Evolutionary conservation across 2,329 filamentous ascomycete species (phyloP), one percentile per base, ranked within the genome.

Genomic region (Aureobasidium sp.): DNA sequence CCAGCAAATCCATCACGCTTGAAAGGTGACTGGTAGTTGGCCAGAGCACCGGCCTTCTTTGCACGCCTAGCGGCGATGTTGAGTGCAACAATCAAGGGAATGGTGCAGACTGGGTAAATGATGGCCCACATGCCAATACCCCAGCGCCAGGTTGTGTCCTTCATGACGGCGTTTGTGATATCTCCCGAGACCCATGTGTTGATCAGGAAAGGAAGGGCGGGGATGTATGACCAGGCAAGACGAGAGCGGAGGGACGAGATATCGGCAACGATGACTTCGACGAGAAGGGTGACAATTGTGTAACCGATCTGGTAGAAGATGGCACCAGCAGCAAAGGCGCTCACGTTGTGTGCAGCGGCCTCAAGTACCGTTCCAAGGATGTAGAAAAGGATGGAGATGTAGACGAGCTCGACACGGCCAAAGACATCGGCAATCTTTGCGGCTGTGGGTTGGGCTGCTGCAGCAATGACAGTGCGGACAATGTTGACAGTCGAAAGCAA

Each of bases 51-150:
- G n/a, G 67, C 61, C 55, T 70, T 75, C 59, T 72, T 75, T 11
- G 80, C 81, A 17, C 79, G 76, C 14, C 68, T 72, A 10, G 72
- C 69, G 12, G 80, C 76, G 34, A 79, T 60, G 47, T 68, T 65
- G 0, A 85, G 70, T 5, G 74, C 74, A 34, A 73, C 57, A 60
- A 84, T 66, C 11, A 88, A 71, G 0, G 85, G 85, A 17, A 82
- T 57, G 25, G 77, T 78, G 40, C 83, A 74, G 39, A 77, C 67
- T 1, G 84, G 83, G 4, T 81, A 71, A 56, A 87, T 74, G 59
- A 88, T 81, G 35, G 79, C 74, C 67, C 84, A 87, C 59, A 77
- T 74, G 37, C 82, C 84, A 61, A 83, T 87, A 1, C 76, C 83
- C 84, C 84, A 88, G 34, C 81, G 76, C 78, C 80, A 87, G 39